phyloP scores from a whole-genome alignment of 768 basidiomycete genomes.

The Ramaria rubella region DNA sequence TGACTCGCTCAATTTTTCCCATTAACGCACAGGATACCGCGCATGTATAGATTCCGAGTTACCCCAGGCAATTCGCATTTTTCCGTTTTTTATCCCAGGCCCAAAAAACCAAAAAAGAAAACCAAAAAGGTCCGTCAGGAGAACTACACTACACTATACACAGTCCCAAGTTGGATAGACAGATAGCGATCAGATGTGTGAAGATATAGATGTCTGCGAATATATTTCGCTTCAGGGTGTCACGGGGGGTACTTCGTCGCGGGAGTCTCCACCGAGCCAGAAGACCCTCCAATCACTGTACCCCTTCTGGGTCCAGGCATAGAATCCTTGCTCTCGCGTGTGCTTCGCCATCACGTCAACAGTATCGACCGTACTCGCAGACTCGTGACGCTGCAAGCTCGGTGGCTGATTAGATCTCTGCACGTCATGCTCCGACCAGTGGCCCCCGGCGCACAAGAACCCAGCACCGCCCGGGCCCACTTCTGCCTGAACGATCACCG shows the following conservation, averaged over 20 bases:
- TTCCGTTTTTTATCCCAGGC: no score
- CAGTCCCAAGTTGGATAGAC: background rate
- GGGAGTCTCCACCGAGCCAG: constrained; percentile 62
- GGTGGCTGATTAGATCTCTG: constrained; percentile 12
- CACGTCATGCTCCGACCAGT: constrained; percentile 34
- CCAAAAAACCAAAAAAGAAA: no score
- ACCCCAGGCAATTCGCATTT: no score
- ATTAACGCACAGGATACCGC: background rate
- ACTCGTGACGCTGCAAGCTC: constrained; percentile 40
- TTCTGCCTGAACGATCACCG: constrained; percentile 54
- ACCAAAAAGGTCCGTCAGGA: no score
- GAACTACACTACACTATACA: background rate
- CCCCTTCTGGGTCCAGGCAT: constrained; percentile 74
- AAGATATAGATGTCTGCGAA: background rate
- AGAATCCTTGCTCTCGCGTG: constrained; percentile 57
- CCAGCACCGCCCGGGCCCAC: constrained; percentile 54
- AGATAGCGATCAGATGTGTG: background rate
- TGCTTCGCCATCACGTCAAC: constrained; percentile 42
- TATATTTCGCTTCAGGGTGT: background rate
- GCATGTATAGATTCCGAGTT: background rate
- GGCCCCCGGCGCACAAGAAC: constrained; percentile 45
- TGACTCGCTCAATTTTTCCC: background rate
- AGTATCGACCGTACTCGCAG: constrained; percentile 32
- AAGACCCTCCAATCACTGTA: constrained; percentile 72
- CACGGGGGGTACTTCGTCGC: background rate